Evolutionary conservation across 129 eudicot genomes (phyloP), one percentile per base, ranked within the genome.

Genomic region (Saussurea involucrata): DNA sequence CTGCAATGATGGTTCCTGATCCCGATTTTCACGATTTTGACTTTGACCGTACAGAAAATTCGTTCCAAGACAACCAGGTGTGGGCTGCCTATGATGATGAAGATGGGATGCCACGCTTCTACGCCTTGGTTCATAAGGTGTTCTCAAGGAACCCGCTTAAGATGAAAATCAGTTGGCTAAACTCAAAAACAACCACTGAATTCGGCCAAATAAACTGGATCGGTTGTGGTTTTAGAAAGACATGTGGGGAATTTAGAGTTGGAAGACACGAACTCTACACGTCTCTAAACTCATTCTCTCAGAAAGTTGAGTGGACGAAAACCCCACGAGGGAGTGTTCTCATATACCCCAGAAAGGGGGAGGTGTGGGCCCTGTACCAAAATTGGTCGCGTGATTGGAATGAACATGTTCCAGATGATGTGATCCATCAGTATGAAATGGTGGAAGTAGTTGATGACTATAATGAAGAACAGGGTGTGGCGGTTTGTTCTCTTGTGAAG

Each of bases 81-180:
- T 93, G 96, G 98, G 84, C 96, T 34, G 90, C 89, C 37, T 93
- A 93, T 70, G 96, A 93, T 72, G 86, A 85, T 55, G 88, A 88
- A 76, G 98, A 90, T 58, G 96, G 98, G 24, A 93, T 93, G 96
- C 96, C 98, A 1, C 94, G 94, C 22, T 85, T 85, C 88, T 93
- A 93, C 76, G 98, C 96, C 0, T 24, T 88, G 61, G 44, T 93
- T 60, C 87, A 85, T 64, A 86, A 88, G 74, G 98, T 93, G 32
- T 36, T 90, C 22, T 90, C 92, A 17, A 55, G 80, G 80, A 76
- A 82, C 13, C 98, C 98, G 4, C 88, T 93, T 44, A 85, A 87
- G 87, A 73, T 90, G 88, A 84, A 68, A 75, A 63, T 93, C 65
- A 87, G 96, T 80, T 93, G 96, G 96, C 91, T 93, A 46, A 87